A percentile compares a stretch with the other conserved stretches of the same genome.
These are phyloP conservation scores for Tuber umbilicatum DNA, from an alignment of 495 filamentous ascomycete species.

Conservation along the genomic window DNA sequence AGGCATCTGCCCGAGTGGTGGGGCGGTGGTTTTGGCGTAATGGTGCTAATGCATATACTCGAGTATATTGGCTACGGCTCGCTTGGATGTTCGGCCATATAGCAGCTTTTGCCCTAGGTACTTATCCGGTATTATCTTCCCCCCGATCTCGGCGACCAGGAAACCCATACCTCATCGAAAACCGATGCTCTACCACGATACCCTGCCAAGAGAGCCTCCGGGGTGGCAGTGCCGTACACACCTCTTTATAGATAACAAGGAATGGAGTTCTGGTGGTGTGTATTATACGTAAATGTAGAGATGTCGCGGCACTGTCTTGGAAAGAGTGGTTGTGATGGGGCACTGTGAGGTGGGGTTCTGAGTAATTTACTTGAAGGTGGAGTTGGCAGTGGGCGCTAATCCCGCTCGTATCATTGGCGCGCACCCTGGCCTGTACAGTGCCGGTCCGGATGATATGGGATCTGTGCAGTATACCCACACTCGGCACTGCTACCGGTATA, in stretches of 20 bases:
- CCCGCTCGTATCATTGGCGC: too few species aligned
- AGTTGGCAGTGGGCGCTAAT: too few species aligned
- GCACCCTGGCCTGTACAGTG: too few species aligned
- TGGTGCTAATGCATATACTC: background rate
- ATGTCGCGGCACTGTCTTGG: too few species aligned
- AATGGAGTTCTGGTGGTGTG: too few species aligned
- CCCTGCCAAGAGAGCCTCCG: background rate
- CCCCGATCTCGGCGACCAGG: background rate
- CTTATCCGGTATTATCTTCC: background rate
- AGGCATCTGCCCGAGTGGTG: background rate
- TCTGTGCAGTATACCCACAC: too few species aligned
- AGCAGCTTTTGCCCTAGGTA: background rate
- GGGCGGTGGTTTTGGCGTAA: background rate
- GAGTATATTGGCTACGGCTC: background rate
- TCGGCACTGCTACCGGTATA: background rate
- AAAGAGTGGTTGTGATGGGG: too few species aligned
- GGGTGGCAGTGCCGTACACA: background rate
- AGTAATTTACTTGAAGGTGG: too few species aligned
- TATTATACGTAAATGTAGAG: too few species aligned
- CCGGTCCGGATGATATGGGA: too few species aligned
- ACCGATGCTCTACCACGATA: background rate
- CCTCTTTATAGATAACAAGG: too few species aligned
- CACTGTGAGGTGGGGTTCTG: too few species aligned
- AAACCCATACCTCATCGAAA: background rate
- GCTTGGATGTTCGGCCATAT: background rate